Evolutionary conservation across 2,329 filamentous ascomycete species (phyloP), one percentile per base, ranked within the genome.

Genomic region (Phaeosphaeria sp.): DNA sequence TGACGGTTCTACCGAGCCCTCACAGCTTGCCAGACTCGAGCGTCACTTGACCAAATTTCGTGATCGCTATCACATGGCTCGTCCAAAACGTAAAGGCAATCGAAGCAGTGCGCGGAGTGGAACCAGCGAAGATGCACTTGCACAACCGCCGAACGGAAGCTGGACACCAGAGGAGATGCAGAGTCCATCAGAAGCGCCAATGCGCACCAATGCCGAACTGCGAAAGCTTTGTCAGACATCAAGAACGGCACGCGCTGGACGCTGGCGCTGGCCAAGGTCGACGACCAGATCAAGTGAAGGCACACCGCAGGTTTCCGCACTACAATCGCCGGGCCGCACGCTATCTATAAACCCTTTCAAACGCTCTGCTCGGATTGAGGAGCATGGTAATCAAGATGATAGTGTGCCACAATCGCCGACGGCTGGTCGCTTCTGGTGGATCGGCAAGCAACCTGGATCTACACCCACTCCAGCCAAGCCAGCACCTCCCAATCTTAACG

Each of bases 281-380:
- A 47, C 41, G 50, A 55, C 51, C 18, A 58, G 55, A 6, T 65
- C 62, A 6, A 66, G 69, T 30, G 52, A 63, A 2, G 63, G 55
- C 5, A 46, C 53, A 3, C 53, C 52, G 27, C 54, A 55, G n/a
- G 44, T 55, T 25, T 56, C 59, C 21, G 54, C 54, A 18, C 42
- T 52, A 23, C 23, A 30, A 52, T 23, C 42, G 20, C 58, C 20
- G 27, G 56, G 15, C 6, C 55, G 54, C 23, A 57, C 54, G 18
- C 60, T 60, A 13, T 65, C 63, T 6, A 50, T 67, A 10, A 65
- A 62, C 6, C 58, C 62, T 4, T 68, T 73, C 51, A 64, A 60
- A 22, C 66, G 64, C 21, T 62, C 63, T 7, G 62, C 59, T 11
- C 64, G 61, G 11, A 59, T 67, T 27, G 47, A 63, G 5, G 63